Percentiles rank a stretch among this genome's conserved stretches.
phyloP scores from a whole-genome alignment of 1,139 yeast genomes.

The Pichia sp. region DNA sequence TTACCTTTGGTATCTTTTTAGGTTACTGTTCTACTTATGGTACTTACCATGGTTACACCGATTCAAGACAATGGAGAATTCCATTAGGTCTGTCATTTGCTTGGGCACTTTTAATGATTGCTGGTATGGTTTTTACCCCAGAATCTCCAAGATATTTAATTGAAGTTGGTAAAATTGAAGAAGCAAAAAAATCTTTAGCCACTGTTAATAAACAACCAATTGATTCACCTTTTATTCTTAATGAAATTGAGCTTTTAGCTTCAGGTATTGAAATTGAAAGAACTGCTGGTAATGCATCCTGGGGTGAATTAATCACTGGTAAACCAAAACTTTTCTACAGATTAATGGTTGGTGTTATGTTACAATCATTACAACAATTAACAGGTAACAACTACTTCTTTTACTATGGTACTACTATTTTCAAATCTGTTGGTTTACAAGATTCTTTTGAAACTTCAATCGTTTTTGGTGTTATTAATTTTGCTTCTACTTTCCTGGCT shows the following conservation, averaged over 20 bases:
- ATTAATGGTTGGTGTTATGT: constrained; percentile 55
- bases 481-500: constrained; percentile 65
- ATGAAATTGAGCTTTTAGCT: constrained; percentile 54
- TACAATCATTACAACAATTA: constrained; percentile 69
- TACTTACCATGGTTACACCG: constrained; percentile 40
- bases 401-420: constrained; percentile 74
- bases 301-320: constrained; percentile 61
- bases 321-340: constrained; percentile 63
- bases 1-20: constrained; percentile 56
- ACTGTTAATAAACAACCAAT: constrained; percentile 55
- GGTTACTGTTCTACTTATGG: constrained; percentile 62
- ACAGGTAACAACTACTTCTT: constrained; percentile 79
- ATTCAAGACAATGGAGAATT: constrained; percentile 59
- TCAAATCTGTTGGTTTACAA: constrained; percentile 65
- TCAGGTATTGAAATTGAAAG: constrained; percentile 60
- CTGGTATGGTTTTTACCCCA: constrained; percentile 64
- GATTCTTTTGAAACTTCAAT: constrained; percentile 76
- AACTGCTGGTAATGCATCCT: constrained; percentile 59
- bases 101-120: constrained; percentile 40
- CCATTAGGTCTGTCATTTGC: constrained; percentile 52
- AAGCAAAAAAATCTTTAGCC: constrained; percentile 57
- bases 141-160: constrained; percentile 75
- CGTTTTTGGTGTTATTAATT: constrained; percentile 71
- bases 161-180: constrained; percentile 45
- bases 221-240: constrained; percentile 52